Conservation (phyloP, 371 early-diverging fungal genomes). For the Lichtheimia ornata region DNA sequence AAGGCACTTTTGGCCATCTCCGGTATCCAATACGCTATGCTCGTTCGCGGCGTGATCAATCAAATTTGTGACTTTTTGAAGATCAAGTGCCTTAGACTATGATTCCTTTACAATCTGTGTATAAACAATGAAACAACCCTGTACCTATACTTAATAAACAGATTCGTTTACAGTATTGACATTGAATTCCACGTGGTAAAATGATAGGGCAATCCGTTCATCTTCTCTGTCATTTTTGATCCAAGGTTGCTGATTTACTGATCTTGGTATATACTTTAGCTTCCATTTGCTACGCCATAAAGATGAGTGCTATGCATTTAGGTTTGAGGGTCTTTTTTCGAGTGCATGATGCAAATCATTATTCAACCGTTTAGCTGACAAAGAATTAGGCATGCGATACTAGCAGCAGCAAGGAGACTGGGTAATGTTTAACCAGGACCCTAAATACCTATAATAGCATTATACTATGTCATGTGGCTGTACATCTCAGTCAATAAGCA, state of each 20-base stretch:
- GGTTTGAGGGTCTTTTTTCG: no score
- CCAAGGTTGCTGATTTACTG: background rate
- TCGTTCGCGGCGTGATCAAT: constrained; percentile 73
- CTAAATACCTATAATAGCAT: no score
- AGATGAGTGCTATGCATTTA: no score
- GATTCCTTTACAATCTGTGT: background rate
- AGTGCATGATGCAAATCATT: no score
- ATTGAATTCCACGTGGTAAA: background rate
- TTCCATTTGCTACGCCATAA: background rate
- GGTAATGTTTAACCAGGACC: no score
- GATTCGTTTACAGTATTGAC: background rate
- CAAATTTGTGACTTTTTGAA: constrained; percentile 82
- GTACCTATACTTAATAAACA: background rate
- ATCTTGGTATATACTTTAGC: background rate
- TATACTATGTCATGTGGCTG: no score
- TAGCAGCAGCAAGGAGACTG: no score
- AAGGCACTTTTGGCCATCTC: constrained; percentile 28
- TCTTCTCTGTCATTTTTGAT: background rate
- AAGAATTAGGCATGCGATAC: no score
- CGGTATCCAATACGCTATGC: constrained; percentile 60
- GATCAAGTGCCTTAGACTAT: constrained; percentile 72
- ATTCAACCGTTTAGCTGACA: no score
- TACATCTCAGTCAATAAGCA: no score
- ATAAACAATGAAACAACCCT: background rate
- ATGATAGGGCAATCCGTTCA: background rate